Percentiles rank a stretch among this genome's conserved stretches.
Evolutionary conservation across 768 basidiomycete genomes (phyloP).

Genomic region (Suillus sp.): DNA sequence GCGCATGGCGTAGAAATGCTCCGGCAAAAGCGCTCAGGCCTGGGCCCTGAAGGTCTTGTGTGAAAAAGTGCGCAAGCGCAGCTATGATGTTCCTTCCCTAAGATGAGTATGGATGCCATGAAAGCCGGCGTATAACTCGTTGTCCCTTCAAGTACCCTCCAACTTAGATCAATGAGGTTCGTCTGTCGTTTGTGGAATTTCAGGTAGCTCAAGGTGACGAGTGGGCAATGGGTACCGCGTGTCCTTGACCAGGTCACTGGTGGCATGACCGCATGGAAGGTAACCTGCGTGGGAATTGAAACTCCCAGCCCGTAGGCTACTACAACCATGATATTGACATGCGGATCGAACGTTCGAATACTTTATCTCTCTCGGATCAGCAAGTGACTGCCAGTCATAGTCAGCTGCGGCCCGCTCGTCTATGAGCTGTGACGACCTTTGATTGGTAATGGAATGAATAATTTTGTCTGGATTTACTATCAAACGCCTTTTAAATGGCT

Average conservation of each 20-base stretch:
- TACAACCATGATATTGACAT: not conserved
- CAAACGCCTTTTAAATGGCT: not conserved
- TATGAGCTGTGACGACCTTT: too few relatives aligned
- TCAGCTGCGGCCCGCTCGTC: too few relatives aligned
- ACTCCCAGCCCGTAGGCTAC: not conserved
- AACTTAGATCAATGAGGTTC: not conserved
- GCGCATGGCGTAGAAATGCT: not conserved
- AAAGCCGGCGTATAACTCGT: not conserved
- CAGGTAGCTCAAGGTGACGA: not conserved
- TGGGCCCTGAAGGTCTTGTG: not conserved
- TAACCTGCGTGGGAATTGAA: not conserved
- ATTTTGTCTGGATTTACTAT: not conserved
- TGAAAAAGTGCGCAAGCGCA: not conserved
- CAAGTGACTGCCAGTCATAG: too few relatives aligned
- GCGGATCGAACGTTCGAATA: not conserved
- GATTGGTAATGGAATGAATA: not conserved
- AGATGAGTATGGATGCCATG: not conserved
- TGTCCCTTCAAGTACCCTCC: not conserved
- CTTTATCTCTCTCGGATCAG: too few relatives aligned
- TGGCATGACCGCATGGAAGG: not conserved
- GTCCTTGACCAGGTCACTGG: not conserved
- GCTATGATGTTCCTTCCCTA: not conserved
- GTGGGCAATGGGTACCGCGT: not conserved
- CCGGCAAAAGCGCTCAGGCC: not conserved
- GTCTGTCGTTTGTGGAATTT: not conserved